Conservation (phyloP, 495 filamentous ascomycete species). For the Pyrenula massariospora region DNA sequence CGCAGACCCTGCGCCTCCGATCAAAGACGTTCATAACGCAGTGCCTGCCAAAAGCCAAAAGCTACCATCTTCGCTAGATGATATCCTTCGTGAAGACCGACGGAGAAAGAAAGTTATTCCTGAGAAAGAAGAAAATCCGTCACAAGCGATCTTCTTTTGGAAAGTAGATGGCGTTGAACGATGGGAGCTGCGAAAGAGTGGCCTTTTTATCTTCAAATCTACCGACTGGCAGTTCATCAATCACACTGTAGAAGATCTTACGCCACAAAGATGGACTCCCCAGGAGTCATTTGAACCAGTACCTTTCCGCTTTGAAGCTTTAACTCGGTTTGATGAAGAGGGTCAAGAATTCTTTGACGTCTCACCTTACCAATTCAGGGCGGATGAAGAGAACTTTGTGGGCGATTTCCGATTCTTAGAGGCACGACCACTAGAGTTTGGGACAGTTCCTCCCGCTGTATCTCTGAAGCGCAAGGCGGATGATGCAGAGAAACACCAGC, state of each 20-base stretch:
- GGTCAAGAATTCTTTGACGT: not conserved
- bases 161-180: not conserved
- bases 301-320: not conserved
- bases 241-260: not conserved
- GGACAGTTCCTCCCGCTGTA: not conserved
- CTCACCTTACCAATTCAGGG: not conserved
- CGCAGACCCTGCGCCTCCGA: not conserved
- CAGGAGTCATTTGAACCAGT: not conserved
- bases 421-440: not conserved
- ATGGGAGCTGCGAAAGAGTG: not conserved
- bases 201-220: not conserved
- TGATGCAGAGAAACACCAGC: not conserved
- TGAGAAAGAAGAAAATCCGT: not conserved
- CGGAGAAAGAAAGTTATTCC: not conserved
- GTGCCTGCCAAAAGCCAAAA: not conserved
- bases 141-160: not conserved
- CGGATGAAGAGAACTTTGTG: not conserved
- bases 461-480: not conserved
- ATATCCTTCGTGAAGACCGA: not conserved
- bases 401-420: not conserved
- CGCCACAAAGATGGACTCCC: too few relatives aligned
- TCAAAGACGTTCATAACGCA: not conserved
- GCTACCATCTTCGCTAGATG: not conserved
- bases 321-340: not conserved
- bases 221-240: not conserved